Evolutionary conservation across 2,329 filamentous ascomycete genomes (phyloP).

Genomic region (Neophaeococcomyces aloes): DNA sequence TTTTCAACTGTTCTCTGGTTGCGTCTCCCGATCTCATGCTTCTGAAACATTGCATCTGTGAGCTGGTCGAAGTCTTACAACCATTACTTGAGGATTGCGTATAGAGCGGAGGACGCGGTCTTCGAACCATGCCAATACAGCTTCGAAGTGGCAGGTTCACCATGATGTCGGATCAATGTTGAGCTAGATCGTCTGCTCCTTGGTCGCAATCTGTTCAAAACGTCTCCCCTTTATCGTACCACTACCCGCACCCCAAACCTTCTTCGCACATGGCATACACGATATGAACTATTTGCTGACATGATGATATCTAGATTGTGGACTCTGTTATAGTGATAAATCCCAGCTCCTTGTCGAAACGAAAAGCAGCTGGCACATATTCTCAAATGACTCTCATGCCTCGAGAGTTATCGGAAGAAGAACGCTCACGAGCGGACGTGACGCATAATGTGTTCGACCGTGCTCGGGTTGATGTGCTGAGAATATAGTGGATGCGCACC

Average conservation of each 20-base stretch:
- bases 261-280: background rate
- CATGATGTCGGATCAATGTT: too few species aligned
- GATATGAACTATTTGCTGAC: conserved; percentile 12
- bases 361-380: conserved; percentile 73
- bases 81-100: too few species aligned
- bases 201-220: background rate
- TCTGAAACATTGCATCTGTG: too few species aligned
- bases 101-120: too few species aligned
- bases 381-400: conserved; percentile 67
- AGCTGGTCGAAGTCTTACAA: too few species aligned
- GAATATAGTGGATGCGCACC: conserved; percentile 44
- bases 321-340: conserved; percentile 86
- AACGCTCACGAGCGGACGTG: conserved; percentile 48
- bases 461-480: conserved; percentile 75
- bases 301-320: conserved; percentile 55
- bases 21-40: too few species aligned
- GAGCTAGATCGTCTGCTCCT: too few species aligned
- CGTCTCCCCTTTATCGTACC: background rate
- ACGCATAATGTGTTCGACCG: conserved; percentile 70
- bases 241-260: background rate
- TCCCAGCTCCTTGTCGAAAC: conserved; percentile 76
- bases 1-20: too few species aligned
- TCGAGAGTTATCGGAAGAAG: conserved; percentile 48
- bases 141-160: too few species aligned
- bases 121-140: too few species aligned